Percentiles rank a stretch among this genome's conserved stretches.
Conservation (phyloP, 345 rosid species). For the Mercurialis annua region DNA sequence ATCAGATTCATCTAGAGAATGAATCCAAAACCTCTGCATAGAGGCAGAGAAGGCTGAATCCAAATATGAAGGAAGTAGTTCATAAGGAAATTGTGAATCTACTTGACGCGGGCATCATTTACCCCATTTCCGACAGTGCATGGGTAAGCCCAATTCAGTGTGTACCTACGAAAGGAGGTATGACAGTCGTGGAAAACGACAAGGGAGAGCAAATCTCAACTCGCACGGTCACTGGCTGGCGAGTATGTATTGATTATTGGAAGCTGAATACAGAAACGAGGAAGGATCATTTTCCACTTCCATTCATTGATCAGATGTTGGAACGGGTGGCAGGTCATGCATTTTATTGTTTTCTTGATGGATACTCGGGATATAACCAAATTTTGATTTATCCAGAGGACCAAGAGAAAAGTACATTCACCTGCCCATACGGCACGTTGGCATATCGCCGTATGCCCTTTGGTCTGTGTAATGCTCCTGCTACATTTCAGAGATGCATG, state of each 20-base stretch:
- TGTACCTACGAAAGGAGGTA: too few species aligned
- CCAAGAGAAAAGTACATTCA: background rate
- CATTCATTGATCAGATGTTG: background rate
- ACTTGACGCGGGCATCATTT: background rate
- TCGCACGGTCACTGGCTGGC: background rate
- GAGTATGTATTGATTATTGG: background rate
- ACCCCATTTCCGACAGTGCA: background rate
- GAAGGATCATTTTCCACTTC: background rate
- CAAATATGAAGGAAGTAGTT: background rate
- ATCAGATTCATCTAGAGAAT: background rate
- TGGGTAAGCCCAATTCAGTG: background rate
- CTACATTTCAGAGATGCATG: too few species aligned
- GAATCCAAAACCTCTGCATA: background rate
- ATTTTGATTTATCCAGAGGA: background rate
- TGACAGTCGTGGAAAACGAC: background rate
- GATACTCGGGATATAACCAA: background rate
- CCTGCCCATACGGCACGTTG: background rate
- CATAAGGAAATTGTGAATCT: too few species aligned
- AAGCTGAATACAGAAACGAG: background rate
- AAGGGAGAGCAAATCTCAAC: background rate
- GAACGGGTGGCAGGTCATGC: background rate
- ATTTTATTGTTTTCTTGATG: background rate
- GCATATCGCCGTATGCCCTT: background rate
- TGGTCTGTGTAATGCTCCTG: too few species aligned
- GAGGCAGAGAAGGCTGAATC: background rate